Conservation (phyloP, 73 alveolate genomes). For the Loxodes magnus region DNA sequence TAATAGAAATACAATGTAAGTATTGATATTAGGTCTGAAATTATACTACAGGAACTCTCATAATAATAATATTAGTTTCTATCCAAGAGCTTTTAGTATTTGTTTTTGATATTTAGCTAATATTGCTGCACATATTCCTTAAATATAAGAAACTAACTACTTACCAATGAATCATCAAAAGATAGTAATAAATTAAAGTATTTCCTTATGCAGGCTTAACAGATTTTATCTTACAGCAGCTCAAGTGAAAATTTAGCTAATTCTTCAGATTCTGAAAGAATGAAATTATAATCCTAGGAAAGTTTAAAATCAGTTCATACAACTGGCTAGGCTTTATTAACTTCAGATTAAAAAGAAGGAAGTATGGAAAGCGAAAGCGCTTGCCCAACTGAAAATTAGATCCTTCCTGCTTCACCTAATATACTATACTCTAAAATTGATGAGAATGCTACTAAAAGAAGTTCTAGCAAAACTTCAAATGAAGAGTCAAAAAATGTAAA, state of each 20-base stretch:
- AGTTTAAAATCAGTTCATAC: no score
- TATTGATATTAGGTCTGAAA: background rate
- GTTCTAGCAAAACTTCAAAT: no score
- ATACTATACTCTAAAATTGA: no score
- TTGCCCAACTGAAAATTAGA: no score
- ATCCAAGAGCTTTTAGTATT: background rate
- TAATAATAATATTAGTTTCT: background rate
- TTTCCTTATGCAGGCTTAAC: background rate
- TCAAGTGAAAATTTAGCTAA: background rate
- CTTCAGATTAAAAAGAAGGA: no score
- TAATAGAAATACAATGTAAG: background rate
- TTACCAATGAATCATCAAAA: background rate
- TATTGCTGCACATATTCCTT: background rate
- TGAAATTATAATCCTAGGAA: no score
- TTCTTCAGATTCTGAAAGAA: no score
- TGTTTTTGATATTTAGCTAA: background rate
- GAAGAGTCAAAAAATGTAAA: no score
- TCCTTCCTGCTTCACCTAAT: no score
- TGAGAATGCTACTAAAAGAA: no score
- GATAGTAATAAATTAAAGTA: background rate
- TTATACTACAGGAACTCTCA: background rate
- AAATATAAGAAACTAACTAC: background rate
- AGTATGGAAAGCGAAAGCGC: no score
- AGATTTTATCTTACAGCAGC: background rate
- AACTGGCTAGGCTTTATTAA: no score